Evolutionary conservation across 345 rosid species (phyloP).

Genomic region (Barbarea vulgaris): DNA sequence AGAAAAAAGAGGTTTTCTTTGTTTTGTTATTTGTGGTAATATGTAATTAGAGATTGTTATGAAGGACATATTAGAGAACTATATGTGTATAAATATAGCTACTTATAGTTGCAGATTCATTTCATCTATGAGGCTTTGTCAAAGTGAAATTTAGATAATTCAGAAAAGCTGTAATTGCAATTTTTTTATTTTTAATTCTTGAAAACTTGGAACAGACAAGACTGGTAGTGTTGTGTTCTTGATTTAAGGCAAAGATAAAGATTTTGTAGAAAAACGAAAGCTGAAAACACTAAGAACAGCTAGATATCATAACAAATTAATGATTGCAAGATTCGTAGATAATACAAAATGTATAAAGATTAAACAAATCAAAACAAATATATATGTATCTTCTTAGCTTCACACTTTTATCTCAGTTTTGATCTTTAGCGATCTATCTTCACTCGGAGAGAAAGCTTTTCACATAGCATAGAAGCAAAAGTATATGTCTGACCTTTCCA

Average conservation of each 20-base stretch:
- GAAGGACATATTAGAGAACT: neutral
- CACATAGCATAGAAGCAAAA: too few relatives aligned
- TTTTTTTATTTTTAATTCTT: neutral
- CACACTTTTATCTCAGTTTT: too few relatives aligned
- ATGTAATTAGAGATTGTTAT: slow-evolving; percentile 7
- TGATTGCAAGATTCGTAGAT: neutral
- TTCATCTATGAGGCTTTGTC: neutral
- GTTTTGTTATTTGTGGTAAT: slow-evolving; percentile 23
- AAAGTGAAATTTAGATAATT: neutral
- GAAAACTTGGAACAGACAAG: neutral
- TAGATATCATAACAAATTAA: neutral
- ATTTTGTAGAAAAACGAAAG: neutral
- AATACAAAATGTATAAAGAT: too few relatives aligned
- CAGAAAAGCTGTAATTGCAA: too few relatives aligned
- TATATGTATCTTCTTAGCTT: too few relatives aligned
- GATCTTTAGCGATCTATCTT: too few relatives aligned
- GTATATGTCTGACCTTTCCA: too few relatives aligned
- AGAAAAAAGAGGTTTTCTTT: slow-evolving; percentile 26
- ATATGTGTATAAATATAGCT: neutral
- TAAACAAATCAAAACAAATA: too few relatives aligned
- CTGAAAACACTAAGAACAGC: neutral
- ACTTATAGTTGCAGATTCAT: neutral
- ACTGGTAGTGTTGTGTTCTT: neutral
- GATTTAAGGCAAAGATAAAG: neutral
- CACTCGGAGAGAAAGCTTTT: too few relatives aligned